Base-by-base conservation (phyloP, 352 stramenopile genomes). In the Phytophthora melonis region DNA sequence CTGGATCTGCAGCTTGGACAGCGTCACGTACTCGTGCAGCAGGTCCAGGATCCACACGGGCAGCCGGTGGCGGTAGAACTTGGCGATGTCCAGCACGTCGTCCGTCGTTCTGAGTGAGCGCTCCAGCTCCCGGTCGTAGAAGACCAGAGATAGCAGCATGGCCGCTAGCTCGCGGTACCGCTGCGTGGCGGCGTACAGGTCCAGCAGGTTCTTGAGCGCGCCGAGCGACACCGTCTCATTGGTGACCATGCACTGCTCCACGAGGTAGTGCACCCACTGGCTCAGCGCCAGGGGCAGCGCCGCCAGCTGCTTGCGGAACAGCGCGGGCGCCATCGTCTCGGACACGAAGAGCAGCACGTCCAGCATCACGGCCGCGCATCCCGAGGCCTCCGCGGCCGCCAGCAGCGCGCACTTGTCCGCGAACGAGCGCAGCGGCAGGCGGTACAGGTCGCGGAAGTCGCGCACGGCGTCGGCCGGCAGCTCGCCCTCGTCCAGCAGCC, bases 331-430 rank as follows among this genome's bases (percentile, higher is more conserved):
- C 88, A 95, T 89, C 32, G 88, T 95, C 72, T 93, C 86, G 59
- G 83, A 92, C 19, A 92, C 66, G 71, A 92, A 95, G 10, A 95
- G 77, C 63, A 95, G 70, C 45, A 91, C 83, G 60, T 93, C 84
- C 59, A 93, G 73, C 53, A 93, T 81, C 4, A 95, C 88, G 18
- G 74, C 78, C 1, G 82, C 67, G 73, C 88, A 93, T 0, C 64
- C 66, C 0, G 88, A 83, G 25, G 74, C 72, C 54, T 91, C 87
- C 1, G 88, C 88, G 4, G 76, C 74, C 0, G 34, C 60, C 58
- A 95, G 63, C 11, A 95, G 70, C 10, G 71, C 76, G 60, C 73
- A 79, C 66, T 95, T 95, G 34, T 79, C 71, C 7, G 58, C 45
- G 58, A 79, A 72, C 3, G 71, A 66, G 41, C 72, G 75, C 54